Percentiles rank a stretch among this genome's conserved stretches.
Evolutionary conservation across 192 early-diverging fungal species (phyloP).

Genomic region (Powellomyces hirtus): DNA sequence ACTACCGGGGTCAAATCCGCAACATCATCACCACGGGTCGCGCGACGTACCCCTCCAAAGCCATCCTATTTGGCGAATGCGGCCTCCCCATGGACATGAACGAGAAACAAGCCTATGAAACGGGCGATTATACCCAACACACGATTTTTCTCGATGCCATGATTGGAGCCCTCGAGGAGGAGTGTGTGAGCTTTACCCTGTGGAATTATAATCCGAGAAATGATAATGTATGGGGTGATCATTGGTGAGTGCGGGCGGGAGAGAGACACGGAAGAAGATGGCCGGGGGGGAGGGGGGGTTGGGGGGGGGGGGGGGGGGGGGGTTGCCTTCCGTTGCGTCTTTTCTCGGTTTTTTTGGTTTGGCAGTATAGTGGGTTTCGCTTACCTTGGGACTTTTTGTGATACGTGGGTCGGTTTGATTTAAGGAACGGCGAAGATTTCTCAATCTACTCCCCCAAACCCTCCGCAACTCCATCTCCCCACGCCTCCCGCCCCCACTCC

Average conservation of each 20-base stretch:
- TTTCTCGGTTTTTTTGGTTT: no score
- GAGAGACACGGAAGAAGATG: no score
- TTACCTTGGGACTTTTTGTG: no score
- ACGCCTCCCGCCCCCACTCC: not conserved
- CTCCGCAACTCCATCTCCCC: not conserved
- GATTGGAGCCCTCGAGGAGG: constrained; percentile 68
- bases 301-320: no score
- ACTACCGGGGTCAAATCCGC: constrained; percentile 70
- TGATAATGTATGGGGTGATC: constrained; percentile 75
- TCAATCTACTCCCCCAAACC: constrained; percentile 58
- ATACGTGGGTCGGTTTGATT: no score
- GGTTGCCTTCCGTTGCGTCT: no score
- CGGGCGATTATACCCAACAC: constrained; percentile 70
- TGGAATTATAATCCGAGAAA: constrained; percentile 87
- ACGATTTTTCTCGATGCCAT: constrained; percentile 76
- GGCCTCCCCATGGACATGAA: constrained; percentile 85
- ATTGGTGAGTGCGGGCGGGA: constrained; percentile 82
- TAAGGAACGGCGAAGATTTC: constrained; percentile 58
- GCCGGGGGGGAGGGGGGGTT: no score
- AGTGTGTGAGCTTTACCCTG: constrained; percentile 76
- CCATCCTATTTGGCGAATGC: constrained; percentile 74
- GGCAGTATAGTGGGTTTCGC: no score
- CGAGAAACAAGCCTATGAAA: constrained; percentile 56
- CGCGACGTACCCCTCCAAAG: constrained; percentile 59
- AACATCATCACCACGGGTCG: constrained; percentile 63